Evolutionary conservation across 1,284 basidiomycete genomes (phyloP).

Genomic region (Moniliella sp.): DNA sequence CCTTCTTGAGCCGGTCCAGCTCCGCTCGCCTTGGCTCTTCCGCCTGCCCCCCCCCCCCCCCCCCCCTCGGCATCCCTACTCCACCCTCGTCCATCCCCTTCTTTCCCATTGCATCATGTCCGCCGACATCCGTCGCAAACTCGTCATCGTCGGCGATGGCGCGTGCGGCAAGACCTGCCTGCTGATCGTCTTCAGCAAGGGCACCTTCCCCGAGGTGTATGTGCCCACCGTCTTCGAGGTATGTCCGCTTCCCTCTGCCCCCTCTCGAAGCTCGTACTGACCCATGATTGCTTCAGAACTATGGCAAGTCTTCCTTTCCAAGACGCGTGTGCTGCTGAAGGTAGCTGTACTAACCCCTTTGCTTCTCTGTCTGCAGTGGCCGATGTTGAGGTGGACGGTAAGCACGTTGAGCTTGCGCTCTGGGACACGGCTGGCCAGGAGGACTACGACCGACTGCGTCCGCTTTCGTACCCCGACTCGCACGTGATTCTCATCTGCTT

Average conservation of each 20-base stretch:
- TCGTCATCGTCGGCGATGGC: constrained; percentile 57
- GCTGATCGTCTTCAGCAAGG: constrained; percentile 61
- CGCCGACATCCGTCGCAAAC: constrained; percentile 29
- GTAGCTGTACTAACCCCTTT: too few species aligned
- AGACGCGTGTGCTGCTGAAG: constrained; percentile 42
- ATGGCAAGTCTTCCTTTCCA: neutral
- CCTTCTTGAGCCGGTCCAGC: too few species aligned
- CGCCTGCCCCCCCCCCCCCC: too few species aligned
- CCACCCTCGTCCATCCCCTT: too few species aligned
- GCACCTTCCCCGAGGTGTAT: constrained; percentile 37
- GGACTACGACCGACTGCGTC: constrained; percentile 39
- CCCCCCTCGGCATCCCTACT: too few species aligned
- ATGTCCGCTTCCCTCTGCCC: neutral
- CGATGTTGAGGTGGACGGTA: constrained; percentile 70
- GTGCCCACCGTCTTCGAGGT: constrained; percentile 71
- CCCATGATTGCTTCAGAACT: neutral
- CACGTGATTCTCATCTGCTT: constrained; percentile 85
- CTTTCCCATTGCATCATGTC: too few species aligned
- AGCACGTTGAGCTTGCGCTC: constrained; percentile 70
- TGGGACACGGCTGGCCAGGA: constrained; percentile 93
- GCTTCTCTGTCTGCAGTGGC: too few species aligned
- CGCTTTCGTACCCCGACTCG: constrained; percentile 66
- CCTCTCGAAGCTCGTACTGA: neutral
- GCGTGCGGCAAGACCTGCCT: constrained; percentile 68
- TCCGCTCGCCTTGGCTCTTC: too few species aligned